Evolutionary conservation across 2,329 filamentous ascomycete genomes (phyloP).

Genomic region (Ophiostoma pallidulum): DNA sequence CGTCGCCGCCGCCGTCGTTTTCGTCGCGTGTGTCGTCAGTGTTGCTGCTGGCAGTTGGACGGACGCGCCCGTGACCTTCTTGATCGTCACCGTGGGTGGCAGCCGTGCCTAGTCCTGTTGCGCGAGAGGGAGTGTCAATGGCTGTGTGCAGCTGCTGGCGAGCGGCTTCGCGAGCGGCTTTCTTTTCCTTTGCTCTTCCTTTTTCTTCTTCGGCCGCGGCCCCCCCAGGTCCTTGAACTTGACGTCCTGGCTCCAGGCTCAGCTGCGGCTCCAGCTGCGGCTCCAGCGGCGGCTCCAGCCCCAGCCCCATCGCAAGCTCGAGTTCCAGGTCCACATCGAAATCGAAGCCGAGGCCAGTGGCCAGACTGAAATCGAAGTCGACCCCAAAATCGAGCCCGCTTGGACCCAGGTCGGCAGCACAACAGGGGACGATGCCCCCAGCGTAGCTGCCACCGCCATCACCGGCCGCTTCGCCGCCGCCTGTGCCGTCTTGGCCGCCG

Average conservation of each 20-base stretch:
- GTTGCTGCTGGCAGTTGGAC: neutral
- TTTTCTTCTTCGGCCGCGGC: neutral
- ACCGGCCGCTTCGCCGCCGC: too few species aligned
- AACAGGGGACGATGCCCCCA: too few species aligned
- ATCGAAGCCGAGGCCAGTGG: too few species aligned
- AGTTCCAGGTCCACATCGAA: neutral
- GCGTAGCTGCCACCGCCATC: too few species aligned
- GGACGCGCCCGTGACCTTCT: slow-evolving; percentile 3
- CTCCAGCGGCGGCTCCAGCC: neutral
- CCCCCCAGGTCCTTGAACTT: too few species aligned
- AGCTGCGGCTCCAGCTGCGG: too few species aligned
- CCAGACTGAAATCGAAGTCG: neutral
- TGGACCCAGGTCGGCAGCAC: neutral
- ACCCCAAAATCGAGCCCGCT: neutral
- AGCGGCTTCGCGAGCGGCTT: neutral
- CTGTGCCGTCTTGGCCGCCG: neutral
- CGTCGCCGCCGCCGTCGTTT: neutral
- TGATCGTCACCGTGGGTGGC: slow-evolving; percentile 6
- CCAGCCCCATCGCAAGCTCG: neutral
- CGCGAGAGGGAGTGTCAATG: slow-evolving; percentile 7
- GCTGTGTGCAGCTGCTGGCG: neutral
- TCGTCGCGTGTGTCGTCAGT: neutral
- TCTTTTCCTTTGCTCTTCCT: neutral
- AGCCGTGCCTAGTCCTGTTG: slow-evolving; percentile 3
- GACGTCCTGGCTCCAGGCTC: too few species aligned